Evolutionary conservation across 208 protist species (phyloP).

Genomic region (Acanthamoeba royreba): DNA sequence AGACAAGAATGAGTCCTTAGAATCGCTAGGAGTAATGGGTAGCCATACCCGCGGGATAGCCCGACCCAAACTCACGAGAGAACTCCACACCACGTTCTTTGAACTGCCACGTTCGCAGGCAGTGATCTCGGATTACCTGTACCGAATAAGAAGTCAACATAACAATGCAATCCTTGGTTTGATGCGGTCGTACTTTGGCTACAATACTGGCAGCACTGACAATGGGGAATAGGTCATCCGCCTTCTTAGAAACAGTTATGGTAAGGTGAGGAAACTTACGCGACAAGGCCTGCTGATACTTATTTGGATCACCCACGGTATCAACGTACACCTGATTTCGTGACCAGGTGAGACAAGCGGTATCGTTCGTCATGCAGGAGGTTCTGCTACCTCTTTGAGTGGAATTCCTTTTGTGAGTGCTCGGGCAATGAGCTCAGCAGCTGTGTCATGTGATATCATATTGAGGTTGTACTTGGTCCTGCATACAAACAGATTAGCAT

Average conservation of each 20-base stretch:
- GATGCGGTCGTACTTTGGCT: slow-evolving; percentile 75
- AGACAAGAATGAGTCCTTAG: no score
- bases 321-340: slow-evolving; percentile 5
- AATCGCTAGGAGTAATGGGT: no score
- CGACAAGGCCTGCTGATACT: neutral
- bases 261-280: neutral
- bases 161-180: no score
- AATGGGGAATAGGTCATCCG: neutral
- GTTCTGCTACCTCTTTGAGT: neutral
- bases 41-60: no score
- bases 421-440: slow-evolving; percentile 65
- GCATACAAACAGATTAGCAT: neutral
- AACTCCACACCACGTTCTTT: slow-evolving; percentile 49
- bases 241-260: neutral
- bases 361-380: no score
- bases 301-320: neutral
- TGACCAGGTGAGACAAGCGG: no score
- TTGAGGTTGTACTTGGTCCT: neutral
- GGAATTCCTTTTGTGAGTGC: slow-evolving; percentile 31
- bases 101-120: slow-evolving; percentile 45
- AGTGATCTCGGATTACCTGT: slow-evolving; percentile 62
- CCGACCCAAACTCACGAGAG: slow-evolving; percentile 54
- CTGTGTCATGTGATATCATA: slow-evolving; percentile 23
- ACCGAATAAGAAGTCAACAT: no score
- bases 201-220: slow-evolving; percentile 65